Conservation (phyloP, 140 eudicot genomes). For the Senecio squalidus region DNA sequence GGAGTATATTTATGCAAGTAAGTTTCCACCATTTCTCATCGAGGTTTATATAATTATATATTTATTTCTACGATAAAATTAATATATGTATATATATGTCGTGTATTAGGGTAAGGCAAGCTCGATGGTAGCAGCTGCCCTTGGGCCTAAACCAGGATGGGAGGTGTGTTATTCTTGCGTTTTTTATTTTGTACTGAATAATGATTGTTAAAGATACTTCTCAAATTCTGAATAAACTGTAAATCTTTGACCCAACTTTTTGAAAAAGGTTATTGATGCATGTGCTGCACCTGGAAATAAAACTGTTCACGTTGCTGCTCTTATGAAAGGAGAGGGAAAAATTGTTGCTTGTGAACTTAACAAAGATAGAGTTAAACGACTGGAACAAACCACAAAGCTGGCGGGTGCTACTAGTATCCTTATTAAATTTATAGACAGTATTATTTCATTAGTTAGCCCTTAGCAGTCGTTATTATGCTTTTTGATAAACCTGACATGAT, state of each 20-base stretch:
- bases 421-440: too few species aligned
- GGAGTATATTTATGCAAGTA: constrained; percentile 87
- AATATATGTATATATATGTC: not conserved
- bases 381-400: constrained; percentile 43
- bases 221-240: not conserved
- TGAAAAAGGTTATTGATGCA: constrained; percentile 89
- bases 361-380: constrained; percentile 67
- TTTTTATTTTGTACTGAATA: not conserved
- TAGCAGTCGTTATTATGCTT: not conserved
- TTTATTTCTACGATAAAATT: not conserved
- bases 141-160: constrained; percentile 89
- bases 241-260: not conserved
- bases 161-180: constrained; percentile 46
- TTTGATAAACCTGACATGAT: constrained; percentile 45
- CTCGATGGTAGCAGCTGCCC: constrained; percentile 94
- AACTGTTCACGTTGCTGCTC: constrained; percentile 91
- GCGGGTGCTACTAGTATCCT: constrained; percentile 98
- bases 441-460: not conserved
- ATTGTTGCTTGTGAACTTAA: constrained; percentile 85
- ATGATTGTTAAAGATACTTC: not conserved
- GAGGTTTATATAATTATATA: not conserved
- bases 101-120: constrained; percentile 80
- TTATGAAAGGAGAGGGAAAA: constrained; percentile 84
- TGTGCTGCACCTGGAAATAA: constrained; percentile 99
- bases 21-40: constrained; percentile 8